A percentile compares a stretch with the other conserved stretches of the same genome.
phyloP scores from a whole-genome alignment of 2,329 filamentous ascomycete genomes.

The Leptographium radiaticola region DNA sequence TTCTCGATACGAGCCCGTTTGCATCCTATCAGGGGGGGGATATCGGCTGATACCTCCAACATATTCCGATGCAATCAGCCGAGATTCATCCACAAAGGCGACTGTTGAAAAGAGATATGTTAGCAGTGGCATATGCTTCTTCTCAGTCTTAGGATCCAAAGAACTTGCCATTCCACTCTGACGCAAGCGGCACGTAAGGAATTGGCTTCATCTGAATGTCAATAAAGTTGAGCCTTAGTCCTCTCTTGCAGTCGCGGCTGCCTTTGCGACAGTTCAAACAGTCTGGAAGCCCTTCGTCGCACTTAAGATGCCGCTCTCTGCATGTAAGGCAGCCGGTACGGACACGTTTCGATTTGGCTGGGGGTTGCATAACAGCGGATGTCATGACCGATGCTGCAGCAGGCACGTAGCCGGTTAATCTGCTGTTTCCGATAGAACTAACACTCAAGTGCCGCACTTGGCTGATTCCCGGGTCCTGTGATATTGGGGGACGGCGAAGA shows the following conservation, averaged over 20 bases:
- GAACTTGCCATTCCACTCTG: constrained; percentile 47
- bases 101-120: constrained; percentile 28
- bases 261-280: constrained; percentile 80
- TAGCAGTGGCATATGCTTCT: too few relatives aligned
- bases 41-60: constrained; percentile 66
- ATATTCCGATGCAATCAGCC: constrained; percentile 84
- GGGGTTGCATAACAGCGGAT: neutral
- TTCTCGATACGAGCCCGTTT: constrained; percentile 16
- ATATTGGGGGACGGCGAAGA: constrained; percentile 9
- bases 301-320: constrained; percentile 79
- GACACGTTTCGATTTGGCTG: constrained; percentile 7
- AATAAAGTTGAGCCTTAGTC: constrained; percentile 81
- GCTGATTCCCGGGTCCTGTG: constrained; percentile 7
- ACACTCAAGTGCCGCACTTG: neutral
- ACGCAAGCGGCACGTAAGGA: constrained; percentile 45
- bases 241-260: constrained; percentile 71
- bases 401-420: constrained; percentile 10
- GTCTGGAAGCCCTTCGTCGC: constrained; percentile 57
- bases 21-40: constrained; percentile 35
- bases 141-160: neutral
- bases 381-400: constrained; percentile 2
- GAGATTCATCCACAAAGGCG: constrained; percentile 76
- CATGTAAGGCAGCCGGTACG: constrained; percentile 87
- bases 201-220: constrained; percentile 64
- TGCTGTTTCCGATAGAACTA: neutral